Conservation (phyloP, 225 moss, liverwort and hornwort genomes). For the Marchantia polymorpha region DNA sequence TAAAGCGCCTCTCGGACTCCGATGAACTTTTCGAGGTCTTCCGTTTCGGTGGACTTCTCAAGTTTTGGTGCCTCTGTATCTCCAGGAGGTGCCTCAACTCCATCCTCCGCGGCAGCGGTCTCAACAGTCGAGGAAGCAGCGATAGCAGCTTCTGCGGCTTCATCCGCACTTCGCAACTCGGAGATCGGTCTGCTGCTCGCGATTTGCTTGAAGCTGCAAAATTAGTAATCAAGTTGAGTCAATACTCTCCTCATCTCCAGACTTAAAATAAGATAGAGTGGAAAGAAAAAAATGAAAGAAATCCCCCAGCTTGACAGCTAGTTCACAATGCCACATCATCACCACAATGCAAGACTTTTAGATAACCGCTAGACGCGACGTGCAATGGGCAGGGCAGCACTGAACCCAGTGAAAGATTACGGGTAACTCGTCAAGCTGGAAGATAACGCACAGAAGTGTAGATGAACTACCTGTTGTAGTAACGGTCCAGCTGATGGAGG, state of each 20-base stretch:
- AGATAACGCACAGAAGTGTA: too few species aligned
- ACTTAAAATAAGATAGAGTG: not conserved
- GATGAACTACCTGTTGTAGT: slow-evolving; percentile 58
- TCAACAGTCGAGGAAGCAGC: slow-evolving; percentile 43
- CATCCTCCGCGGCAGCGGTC: slow-evolving; percentile 43
- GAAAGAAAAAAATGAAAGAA: not conserved
- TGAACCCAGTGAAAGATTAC: too few species aligned
- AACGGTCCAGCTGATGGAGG: slow-evolving; percentile 84
- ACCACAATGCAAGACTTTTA: too few species aligned
- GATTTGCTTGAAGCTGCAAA: slow-evolving; percentile 76
- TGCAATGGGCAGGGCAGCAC: not conserved
- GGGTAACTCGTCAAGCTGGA: too few species aligned
- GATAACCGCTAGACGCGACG: not conserved
- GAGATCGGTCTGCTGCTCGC: slow-evolving; percentile 72
- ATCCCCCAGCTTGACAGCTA: too few species aligned
- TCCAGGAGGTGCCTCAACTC: slow-evolving; percentile 48
- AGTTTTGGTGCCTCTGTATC: slow-evolving; percentile 43
- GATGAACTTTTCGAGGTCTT: slow-evolving; percentile 73
- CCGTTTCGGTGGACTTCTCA: slow-evolving; percentile 60
- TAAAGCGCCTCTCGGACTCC: slow-evolving; percentile 65
- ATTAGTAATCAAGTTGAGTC: not conserved
- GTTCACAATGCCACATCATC: too few species aligned
- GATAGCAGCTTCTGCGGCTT: slow-evolving; percentile 48
- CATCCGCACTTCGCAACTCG: slow-evolving; percentile 70
- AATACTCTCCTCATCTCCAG: not conserved